Percentiles rank a stretch among this genome's conserved stretches.
Evolutionary conservation across 164 flowering plant genomes (phyloP).

Genomic region (Stephania cephalantha): DNA sequence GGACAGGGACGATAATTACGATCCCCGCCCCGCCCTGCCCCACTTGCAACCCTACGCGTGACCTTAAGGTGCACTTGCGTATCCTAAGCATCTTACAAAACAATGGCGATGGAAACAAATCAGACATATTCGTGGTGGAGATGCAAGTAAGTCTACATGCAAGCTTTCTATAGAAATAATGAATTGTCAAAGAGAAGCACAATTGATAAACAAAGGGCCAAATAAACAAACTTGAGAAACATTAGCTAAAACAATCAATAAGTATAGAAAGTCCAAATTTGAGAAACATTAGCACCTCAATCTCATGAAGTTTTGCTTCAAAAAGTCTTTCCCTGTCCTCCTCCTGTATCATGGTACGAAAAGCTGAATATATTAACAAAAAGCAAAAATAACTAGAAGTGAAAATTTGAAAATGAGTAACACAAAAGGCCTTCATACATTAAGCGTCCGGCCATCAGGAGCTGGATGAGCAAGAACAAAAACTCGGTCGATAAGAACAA

Average conservation of each 20-base stretch:
- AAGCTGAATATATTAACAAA: conserved; percentile 6
- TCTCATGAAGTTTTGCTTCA: conserved; percentile 88
- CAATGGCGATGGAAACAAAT: not conserved
- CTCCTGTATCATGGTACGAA: conserved; percentile 34
- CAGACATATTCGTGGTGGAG: not conserved
- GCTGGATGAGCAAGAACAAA: conserved; percentile 88
- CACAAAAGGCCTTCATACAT: conserved; percentile 28
- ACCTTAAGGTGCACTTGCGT: too few relatives aligned
- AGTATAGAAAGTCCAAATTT: not conserved
- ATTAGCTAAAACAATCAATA: not conserved
- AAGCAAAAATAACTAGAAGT: not conserved
- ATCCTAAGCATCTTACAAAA: not conserved
- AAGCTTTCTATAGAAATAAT: too few relatives aligned
- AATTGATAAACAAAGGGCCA: too few relatives aligned
- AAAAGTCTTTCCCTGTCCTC: conserved; percentile 84
- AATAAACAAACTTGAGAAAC: not conserved
- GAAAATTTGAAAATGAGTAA: not conserved
- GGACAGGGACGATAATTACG: too few relatives aligned
- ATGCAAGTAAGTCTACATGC: not conserved
- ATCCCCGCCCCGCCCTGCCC: too few relatives aligned
- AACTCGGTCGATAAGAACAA: conserved; percentile 92
- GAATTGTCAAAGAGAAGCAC: too few relatives aligned
- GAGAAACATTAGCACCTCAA: conserved; percentile 56
- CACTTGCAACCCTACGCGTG: too few relatives aligned
- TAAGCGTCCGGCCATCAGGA: conserved; percentile 60